Evolutionary conservation across 768 basidiomycete genomes (phyloP).

Genomic region (Boletus insuetus): DNA sequence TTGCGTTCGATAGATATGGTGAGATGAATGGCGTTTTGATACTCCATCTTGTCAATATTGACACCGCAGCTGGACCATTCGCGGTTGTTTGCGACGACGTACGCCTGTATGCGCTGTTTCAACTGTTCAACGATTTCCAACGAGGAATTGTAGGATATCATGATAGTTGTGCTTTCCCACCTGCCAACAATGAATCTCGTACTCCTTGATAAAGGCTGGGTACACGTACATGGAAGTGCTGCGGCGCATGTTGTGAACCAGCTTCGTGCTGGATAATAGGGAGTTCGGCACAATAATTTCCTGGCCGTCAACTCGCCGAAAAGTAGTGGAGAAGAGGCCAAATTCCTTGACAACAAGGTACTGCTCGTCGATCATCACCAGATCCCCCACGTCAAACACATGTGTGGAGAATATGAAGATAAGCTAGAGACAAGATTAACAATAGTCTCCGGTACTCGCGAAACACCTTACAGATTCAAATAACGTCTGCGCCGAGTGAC

Average conservation of each 20-base stretch:
- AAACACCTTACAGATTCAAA: conserved; percentile 64
- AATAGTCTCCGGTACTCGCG: neutral
- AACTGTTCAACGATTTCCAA: conserved; percentile 70
- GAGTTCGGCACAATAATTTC: conserved; percentile 79
- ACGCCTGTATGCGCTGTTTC: conserved; percentile 53
- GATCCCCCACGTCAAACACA: conserved; percentile 81
- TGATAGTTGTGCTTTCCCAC: conserved; percentile 70
- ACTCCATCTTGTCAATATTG: conserved; percentile 80
- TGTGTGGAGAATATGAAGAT: conserved; percentile 86
- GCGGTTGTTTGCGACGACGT: conserved; percentile 60
- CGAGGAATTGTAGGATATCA: conserved; percentile 67
- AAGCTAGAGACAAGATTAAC: conserved; percentile 41
- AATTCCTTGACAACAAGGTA: conserved; percentile 62
- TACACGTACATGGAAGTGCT: conserved; percentile 65
- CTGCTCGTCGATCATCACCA: conserved; percentile 70
- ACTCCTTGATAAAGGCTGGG: neutral
- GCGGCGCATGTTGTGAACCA: conserved; percentile 76
- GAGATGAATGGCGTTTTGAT: conserved; percentile 66
- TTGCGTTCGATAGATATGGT: conserved; percentile 70
- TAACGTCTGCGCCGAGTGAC: conserved; percentile 73
- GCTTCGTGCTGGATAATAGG: conserved; percentile 63
- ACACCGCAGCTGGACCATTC: conserved; percentile 68
- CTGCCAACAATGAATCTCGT: conserved; percentile 22
- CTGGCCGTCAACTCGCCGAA: conserved; percentile 77
- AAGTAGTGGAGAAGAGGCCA: conserved; percentile 76